A percentile compares a stretch with the other conserved stretches of the same genome.
phyloP scores from a whole-genome alignment of 345 rosid species.

The Mangifera indica region DNA sequence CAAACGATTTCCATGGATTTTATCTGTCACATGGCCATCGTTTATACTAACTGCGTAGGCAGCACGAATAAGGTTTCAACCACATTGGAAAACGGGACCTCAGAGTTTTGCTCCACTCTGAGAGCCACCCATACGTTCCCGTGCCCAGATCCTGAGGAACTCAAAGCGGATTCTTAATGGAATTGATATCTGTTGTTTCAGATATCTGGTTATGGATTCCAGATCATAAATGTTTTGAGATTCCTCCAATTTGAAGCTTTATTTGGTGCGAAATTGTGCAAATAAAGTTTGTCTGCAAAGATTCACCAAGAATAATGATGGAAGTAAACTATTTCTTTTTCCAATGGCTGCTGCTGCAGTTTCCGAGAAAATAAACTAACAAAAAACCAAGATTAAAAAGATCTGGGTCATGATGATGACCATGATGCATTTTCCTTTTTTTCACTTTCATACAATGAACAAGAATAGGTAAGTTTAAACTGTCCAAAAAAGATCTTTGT shows the following conservation, averaged over 20 bases:
- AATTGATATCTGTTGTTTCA: neutral
- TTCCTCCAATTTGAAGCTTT: neutral
- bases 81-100: conserved; percentile 18
- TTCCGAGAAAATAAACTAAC: neutral
- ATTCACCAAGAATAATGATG: neutral
- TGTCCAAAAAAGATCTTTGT: neutral
- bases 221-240: neutral
- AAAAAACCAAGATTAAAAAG: conserved; percentile 4
- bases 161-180: neutral
- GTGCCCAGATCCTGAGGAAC: neutral
- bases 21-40: neutral
- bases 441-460: neutral
- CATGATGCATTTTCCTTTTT: neutral
- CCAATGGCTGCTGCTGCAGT: neutral
- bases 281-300: neutral
- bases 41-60: conserved; percentile 2
- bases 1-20: conserved; percentile 11
- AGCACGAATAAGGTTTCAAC: conserved; percentile 20
- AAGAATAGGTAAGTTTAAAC: neutral
- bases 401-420: neutral
- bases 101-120: neutral
- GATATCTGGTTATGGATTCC: neutral
- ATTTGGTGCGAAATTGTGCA: neutral
- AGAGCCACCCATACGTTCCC: neutral
- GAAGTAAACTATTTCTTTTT: neutral